These are phyloP conservation scores for Epichloe uncinata DNA, from an alignment of 2,329 filamentous ascomycete species.

Conservation along the genomic window DNA sequence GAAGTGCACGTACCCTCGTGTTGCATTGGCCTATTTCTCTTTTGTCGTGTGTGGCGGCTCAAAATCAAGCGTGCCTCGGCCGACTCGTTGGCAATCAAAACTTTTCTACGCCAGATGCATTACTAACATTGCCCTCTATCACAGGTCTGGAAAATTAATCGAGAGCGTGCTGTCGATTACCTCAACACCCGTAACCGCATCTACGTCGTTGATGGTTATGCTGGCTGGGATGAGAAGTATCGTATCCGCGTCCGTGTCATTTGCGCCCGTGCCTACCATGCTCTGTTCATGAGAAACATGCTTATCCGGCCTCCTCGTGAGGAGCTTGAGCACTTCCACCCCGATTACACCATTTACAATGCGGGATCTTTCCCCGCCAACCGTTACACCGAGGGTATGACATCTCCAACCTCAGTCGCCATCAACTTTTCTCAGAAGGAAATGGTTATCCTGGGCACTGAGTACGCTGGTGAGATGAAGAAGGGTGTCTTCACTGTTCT, in stretches of 20 bases:
- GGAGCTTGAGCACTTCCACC: constrained; percentile 95
- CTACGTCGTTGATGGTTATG: constrained; percentile 95
- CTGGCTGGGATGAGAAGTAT: constrained; percentile 98
- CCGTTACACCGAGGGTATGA: constrained; percentile 97
- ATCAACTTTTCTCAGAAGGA: constrained; percentile 99
- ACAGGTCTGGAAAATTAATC: constrained; percentile 99
- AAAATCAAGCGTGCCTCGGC: no score
- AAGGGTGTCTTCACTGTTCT: constrained; percentile 98
- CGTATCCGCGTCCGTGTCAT: constrained; percentile 94
- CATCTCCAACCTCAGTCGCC: constrained; percentile 89
- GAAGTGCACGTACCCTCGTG: not conserved
- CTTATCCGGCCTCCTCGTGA: constrained; percentile 84
- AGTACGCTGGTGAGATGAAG: constrained; percentile 79
- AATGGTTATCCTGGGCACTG: constrained; percentile 98
- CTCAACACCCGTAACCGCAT: constrained; percentile 98
- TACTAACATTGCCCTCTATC: not conserved
- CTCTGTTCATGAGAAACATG: constrained; percentile 99
- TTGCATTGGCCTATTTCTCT: not conserved
- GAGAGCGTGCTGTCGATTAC: constrained; percentile 96
- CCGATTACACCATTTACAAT: constrained; percentile 99
- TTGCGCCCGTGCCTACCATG: constrained; percentile 97
- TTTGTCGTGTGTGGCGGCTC: no score
- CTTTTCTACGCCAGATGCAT: not conserved
- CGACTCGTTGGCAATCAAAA: not conserved
- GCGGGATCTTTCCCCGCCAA: constrained; percentile 97